phyloP scores from a whole-genome alignment of 495 filamentous ascomycete species.

The Podospora pseudoanserina region DNA sequence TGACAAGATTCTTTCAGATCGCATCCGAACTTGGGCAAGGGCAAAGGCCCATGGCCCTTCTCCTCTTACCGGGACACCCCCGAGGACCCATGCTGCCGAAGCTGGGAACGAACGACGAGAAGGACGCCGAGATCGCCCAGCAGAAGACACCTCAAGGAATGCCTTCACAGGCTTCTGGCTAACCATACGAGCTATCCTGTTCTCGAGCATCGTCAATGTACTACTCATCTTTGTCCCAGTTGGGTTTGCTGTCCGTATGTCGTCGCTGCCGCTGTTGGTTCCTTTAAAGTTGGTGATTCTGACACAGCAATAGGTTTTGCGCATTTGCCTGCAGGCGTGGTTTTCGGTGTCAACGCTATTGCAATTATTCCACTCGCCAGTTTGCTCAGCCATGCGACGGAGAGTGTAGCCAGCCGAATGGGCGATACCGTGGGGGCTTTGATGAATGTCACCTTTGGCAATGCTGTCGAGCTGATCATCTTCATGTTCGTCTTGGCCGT shows the following conservation, averaged over 20 bases:
- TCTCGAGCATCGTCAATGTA: conserved; percentile 72
- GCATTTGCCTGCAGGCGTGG: conserved; percentile 27
- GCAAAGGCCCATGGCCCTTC: conserved; percentile 19
- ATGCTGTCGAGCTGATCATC: conserved; percentile 62
- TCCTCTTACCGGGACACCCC: neutral
- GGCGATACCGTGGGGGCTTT: conserved; percentile 79
- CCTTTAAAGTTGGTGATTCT: conserved; percentile 20
- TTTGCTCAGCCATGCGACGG: conserved; percentile 77
- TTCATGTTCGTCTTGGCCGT: conserved; percentile 20
- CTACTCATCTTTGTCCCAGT: conserved; percentile 77
- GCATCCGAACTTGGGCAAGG: conserved; percentile 18
- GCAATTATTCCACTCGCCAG: conserved; percentile 81
- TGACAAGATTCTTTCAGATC: conserved; percentile 6
- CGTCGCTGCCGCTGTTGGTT: conserved; percentile 24
- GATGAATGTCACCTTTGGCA: conserved; percentile 85
- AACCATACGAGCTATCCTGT: conserved; percentile 50
- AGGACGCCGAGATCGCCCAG: neutral
- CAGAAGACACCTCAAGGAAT: neutral
- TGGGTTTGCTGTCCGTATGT: conserved; percentile 64
- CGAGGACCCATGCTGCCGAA: neutral
- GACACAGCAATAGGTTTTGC: conserved; percentile 6
- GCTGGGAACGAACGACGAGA: neutral
- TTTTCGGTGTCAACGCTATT: conserved; percentile 64
- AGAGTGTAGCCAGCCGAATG: conserved; percentile 69
- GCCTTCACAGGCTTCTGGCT: conserved; percentile 41